Base-by-base conservation (phyloP, 73 alveolate genomes). In the Effrenium voratum region DNA sequence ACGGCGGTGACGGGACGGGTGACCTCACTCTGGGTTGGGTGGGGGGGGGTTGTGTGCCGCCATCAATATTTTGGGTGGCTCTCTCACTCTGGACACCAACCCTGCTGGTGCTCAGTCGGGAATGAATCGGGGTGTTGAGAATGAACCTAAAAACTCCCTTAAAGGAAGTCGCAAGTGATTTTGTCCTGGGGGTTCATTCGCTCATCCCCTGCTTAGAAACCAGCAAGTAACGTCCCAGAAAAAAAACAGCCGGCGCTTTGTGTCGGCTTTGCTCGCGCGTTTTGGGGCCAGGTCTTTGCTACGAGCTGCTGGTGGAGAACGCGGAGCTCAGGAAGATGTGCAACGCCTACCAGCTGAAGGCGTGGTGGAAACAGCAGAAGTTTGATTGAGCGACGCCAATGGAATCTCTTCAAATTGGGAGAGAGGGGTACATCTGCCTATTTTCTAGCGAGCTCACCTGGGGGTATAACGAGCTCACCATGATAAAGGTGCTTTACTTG, bases 261-360 rank as follows among this genome's bases (percentile, higher is more conserved):
- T n/a, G n/a, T n/a, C n/a, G n/a, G n/a, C n/a, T n/a, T n/a, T n/a
- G n/a, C n/a, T n/a, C n/a, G n/a, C n/a, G n/a, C n/a, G n/a, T n/a
- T n/a, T n/a, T n/a, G n/a, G n/a, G n/a, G n/a, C 95, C 95, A 41
- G 75, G 85, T 41, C 40, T 88, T 2, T 88, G 95, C 70, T 88
- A 88, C 85, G 77, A 88, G 52, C 95, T 88, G 13, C 95, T 88
- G 40, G 81, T 85, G 32, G 95, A 88, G 72, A 88, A 88, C 47
- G 95, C 95, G 26, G 95, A 88, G 95, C 84, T 88, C 85, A 88
- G 95, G 95, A 88, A 88, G 70, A 88, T 88, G 95, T 88, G 95
- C 95, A 88, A 75, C 49, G 95, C 95, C 75, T 88, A 88, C 52
- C 95, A 88, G 52, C 49, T 88, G 41, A 88, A 88, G 49, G 95